phyloP scores from a whole-genome alignment of 805 yeast species.

The Sugiyamaella marilandica region DNA sequence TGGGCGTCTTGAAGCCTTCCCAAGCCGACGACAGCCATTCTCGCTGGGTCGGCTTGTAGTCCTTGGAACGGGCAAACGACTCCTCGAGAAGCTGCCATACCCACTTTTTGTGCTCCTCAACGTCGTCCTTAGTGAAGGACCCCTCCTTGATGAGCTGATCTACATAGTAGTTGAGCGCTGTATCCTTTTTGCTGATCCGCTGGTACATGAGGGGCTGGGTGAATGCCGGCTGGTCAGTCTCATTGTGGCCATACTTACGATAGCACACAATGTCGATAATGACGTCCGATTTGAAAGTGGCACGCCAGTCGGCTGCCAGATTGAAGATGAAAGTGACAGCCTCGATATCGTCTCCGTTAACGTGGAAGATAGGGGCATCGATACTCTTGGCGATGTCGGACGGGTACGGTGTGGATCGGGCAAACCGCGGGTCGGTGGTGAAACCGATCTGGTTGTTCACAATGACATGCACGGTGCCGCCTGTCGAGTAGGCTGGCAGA shows the following conservation, averaged over 20 bases:
- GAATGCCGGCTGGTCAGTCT: conserved; percentile 98
- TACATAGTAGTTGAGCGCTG: conserved; percentile 82
- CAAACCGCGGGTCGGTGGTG: conserved; percentile 97
- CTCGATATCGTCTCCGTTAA: conserved; percentile 97
- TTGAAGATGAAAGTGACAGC: conserved; percentile 86
- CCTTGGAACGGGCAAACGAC: conserved; percentile 81
- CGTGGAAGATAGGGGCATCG: conserved; percentile 99
- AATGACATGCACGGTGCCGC: conserved; percentile 96
- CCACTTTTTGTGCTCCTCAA: conserved; percentile 96
- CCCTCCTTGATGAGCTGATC: conserved; percentile 78
- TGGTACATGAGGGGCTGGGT: conserved; percentile 98
- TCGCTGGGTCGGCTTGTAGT: conserved; percentile 82
- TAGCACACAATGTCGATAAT: conserved; percentile 96
- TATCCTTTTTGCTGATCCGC: conserved; percentile 80
- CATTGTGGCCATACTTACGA: conserved; percentile 98
- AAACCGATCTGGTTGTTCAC: conserved; percentile 99
- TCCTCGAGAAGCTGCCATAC: conserved; percentile 94
- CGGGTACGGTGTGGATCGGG: conserved; percentile 97
- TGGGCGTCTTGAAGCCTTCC: conserved; percentile 98
- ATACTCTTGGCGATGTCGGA: conserved; percentile 95
- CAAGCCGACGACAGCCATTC: conserved; percentile 99
- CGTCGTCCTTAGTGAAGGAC: conserved; percentile 81
- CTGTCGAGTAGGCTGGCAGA: conserved; percentile 93
- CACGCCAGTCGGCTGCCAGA: conserved; percentile 98
- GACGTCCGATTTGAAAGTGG: conserved; percentile 92